Evolutionary conservation across 2,329 filamentous ascomycete genomes (phyloP).

Genomic region (Colletotrichum noveboracense): DNA sequence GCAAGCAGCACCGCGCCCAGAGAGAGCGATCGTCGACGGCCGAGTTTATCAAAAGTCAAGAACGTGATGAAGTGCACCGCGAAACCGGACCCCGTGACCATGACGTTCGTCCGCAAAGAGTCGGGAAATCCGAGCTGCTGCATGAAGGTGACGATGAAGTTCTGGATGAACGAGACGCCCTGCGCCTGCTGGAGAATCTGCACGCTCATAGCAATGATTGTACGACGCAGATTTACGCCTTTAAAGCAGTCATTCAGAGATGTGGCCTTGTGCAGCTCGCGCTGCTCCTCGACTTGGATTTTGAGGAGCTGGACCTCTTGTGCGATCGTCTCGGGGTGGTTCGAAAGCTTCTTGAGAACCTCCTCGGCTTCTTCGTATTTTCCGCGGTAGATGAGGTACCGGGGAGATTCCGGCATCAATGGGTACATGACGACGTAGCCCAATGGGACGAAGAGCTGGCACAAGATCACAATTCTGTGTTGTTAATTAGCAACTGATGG

Average conservation of each 20-base stretch:
- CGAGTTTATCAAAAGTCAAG: conserved; percentile 17
- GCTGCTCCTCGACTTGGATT: conserved; percentile 14
- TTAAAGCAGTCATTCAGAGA: conserved; percentile 20
- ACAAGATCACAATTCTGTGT: background rate
- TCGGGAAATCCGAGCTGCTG: conserved; percentile 22
- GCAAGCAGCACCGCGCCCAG: background rate
- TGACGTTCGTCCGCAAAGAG: background rate
- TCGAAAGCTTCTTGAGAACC: background rate
- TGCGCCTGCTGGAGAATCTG: conserved; percentile 27
- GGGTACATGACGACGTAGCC: background rate
- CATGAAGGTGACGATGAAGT: conserved; percentile 28
- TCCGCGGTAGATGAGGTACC: conserved; percentile 2
- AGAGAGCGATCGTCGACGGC: conserved; percentile 6
- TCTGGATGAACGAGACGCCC: conserved; percentile 24
- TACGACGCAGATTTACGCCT: conserved; percentile 24
- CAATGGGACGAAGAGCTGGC: background rate
- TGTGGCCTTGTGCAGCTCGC: conserved; percentile 17
- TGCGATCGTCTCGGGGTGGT: background rate
- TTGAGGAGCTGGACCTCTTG: background rate
- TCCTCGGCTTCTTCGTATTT: background rate
- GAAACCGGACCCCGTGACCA: background rate
- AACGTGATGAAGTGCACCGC: conserved; percentile 8
- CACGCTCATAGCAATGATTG: conserved; percentile 21
- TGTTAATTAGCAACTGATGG: too few species aligned
- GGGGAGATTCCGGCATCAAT: conserved; percentile 7